Conservation (phyloP, 441 rosid genomes). For the Eruca vesicaria region DNA sequence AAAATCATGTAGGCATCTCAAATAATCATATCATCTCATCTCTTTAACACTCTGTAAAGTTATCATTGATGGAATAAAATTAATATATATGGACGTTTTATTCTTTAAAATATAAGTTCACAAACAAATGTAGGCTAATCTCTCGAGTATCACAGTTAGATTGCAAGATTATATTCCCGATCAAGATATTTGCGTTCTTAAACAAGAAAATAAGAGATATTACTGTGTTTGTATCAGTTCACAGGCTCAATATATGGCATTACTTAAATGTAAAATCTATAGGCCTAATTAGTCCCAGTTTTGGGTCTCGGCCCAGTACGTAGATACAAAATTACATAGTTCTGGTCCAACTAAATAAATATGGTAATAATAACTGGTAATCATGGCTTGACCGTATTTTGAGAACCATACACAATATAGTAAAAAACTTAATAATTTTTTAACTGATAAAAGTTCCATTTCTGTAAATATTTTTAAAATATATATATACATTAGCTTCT, state of each 20-base stretch:
- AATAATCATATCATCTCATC: not conserved
- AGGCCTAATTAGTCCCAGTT: not conserved
- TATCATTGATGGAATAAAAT: not conserved
- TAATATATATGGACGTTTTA: not conserved
- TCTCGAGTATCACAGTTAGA: not conserved
- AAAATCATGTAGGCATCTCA: not conserved
- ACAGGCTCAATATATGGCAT: not conserved
- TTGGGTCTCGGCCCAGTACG: conserved; percentile 13
- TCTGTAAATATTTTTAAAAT: not conserved
- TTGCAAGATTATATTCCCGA: not conserved
- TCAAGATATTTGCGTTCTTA: not conserved
- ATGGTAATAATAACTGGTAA: no score
- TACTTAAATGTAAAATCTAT: not conserved
- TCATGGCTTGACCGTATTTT: not conserved
- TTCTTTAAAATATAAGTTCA: not conserved
- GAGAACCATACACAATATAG: not conserved
- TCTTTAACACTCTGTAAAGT: not conserved
- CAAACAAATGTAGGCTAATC: not conserved
- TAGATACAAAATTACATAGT: not conserved
- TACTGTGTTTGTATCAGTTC: not conserved
- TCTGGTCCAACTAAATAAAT: not conserved
- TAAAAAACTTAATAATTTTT: not conserved
- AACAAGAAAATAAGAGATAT: not conserved
- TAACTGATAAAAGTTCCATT: not conserved
- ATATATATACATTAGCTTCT: not conserved